Evolutionary conservation across 345 rosid genomes (phyloP), one percentile per base, ranked within the genome.

Genomic region (Ricinus communis): DNA sequence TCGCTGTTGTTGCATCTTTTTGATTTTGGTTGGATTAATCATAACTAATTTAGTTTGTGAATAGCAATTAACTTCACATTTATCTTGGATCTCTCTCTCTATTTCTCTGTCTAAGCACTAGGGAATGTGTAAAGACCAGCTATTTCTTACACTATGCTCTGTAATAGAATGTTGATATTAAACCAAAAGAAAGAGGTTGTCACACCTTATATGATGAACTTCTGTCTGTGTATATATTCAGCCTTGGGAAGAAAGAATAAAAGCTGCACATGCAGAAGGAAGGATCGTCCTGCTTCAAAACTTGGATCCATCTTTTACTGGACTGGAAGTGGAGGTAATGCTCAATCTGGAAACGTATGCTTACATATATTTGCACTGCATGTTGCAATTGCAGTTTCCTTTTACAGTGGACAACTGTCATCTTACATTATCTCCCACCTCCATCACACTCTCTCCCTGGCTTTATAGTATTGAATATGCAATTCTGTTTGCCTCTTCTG

Each of bases 221-320:
- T 11, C 55, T 47, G 47, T 11, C 55, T 47, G 47, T 62, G 43
- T 60, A 31, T 67, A 64, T 77, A 21, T 27, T 76, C 80, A 93
- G 98, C 82, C 91, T 69, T 94, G 93, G 94, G 88, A 88, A 75
- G 90, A 88, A 66, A 84, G 83, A 60, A 77, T 93, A 80, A 77
- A 64, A 49, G 72, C 54, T 50, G 96, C 91, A 10, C 78, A 80
- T 62, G 82, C 77, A 71, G 64, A 74, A 60, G 91, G 82, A 62
- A 88, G 52, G 36, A 84, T 91, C 71, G 87, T 94, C 71, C 70
- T 91, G 58, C 91, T 91, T 68, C 90, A 66, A 66, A 91, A 91
- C 81, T 75, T 94, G 87, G 91, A 83, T 80, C 93, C 93, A 61
- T 69, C 85, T 52, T 91, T 65, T 77, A 85, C 87, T 56, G 82